Conservation (phyloP, 2,329 filamentous ascomycete species). For the Exophiala oligosperma region DNA sequence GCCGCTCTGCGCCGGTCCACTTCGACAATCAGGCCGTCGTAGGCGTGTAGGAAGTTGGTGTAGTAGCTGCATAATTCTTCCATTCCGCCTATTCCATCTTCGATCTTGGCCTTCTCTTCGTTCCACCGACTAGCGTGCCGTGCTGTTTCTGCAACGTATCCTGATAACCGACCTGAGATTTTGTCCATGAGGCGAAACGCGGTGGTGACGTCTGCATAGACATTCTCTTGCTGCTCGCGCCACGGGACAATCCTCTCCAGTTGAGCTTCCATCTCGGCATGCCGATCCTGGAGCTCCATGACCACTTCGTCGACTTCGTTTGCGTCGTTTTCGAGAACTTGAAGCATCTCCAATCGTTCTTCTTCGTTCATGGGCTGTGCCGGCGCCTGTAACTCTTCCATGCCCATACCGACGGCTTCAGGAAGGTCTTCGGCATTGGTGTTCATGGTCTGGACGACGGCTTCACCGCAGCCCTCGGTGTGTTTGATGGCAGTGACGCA, state of each 20-base stretch:
- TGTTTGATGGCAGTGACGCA: conserved; percentile 89
- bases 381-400: conserved; percentile 42
- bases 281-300: conserved; percentile 69
- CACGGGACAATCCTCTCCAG: conserved; percentile 65
- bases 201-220: conserved; percentile 57
- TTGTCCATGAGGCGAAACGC: conserved; percentile 68
- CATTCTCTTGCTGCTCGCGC: conserved; percentile 56
- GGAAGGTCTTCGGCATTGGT: conserved; percentile 58
- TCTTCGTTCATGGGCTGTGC: conserved; percentile 71
- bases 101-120: conserved; percentile 70
- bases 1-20: conserved; percentile 71
- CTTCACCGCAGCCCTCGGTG: conserved; percentile 75
- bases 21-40: conserved; percentile 81
- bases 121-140: conserved; percentile 62
- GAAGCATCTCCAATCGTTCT: conserved; percentile 80
- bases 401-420: conserved; percentile 47
- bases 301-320: conserved; percentile 63
- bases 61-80: conserved; percentile 79
- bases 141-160: conserved; percentile 49
- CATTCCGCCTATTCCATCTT: conserved; percentile 71
- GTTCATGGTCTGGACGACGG: conserved; percentile 63
- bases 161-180: conserved; percentile 64
- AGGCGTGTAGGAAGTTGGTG: conserved; percentile 79
- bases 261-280: conserved; percentile 73
- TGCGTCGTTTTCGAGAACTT: conserved; percentile 64